phyloP scores from a whole-genome alignment of 1,284 basidiomycete species.

The Kwoniella shivajii region DNA sequence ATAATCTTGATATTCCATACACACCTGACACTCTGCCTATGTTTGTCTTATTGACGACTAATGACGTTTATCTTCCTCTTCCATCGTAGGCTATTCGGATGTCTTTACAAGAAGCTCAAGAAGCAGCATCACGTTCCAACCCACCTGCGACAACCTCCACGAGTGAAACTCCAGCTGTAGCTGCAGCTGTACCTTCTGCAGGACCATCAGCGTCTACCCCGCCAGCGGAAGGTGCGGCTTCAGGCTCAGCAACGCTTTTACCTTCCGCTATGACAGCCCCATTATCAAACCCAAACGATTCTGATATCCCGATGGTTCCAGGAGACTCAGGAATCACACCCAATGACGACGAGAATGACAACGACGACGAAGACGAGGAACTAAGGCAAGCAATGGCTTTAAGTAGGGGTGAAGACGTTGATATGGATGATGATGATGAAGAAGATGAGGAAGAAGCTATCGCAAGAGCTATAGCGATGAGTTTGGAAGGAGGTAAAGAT shows the following conservation, averaged over 20 bases:
- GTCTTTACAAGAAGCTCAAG: constrained; percentile 96
- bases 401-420: constrained; percentile 46
- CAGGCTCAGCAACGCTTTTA: constrained; percentile 20
- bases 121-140: constrained; percentile 63
- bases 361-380: constrained; percentile 48
- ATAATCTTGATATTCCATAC: too few relatives aligned
- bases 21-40: too few relatives aligned
- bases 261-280: constrained; percentile 27
- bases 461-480: constrained; percentile 66
- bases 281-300: constrained; percentile 31
- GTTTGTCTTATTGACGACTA: background rate
- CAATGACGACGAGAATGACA: constrained; percentile 29
- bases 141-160: constrained; percentile 1
- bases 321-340: constrained; percentile 31
- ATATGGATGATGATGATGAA: constrained; percentile 48
- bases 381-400: constrained; percentile 47
- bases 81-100: constrained; percentile 84
- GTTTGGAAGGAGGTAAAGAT: constrained; percentile 55
- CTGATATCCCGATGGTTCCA: constrained; percentile 21
- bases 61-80: background rate
- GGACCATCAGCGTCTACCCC: constrained; percentile 3
- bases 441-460: constrained; percentile 64
- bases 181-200: constrained; percentile 41
- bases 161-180: background rate
- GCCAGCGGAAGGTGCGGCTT: constrained; percentile 41